These are phyloP conservation scores for Nakaseomyces glabratus DNA, from an alignment of 1,139 yeast species.

Conservation along the genomic window DNA sequence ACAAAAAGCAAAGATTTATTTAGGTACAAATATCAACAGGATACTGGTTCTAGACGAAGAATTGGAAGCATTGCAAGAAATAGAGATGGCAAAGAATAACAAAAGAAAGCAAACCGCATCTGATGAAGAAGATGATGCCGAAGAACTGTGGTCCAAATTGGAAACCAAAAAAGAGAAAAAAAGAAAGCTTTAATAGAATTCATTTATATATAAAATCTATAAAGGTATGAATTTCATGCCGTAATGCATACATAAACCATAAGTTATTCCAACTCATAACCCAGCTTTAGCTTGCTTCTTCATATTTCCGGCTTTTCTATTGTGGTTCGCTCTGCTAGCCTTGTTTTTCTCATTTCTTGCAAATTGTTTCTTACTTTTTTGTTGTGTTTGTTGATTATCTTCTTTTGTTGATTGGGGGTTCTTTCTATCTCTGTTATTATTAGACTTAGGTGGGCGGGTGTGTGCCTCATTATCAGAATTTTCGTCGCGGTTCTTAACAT, in stretches of 20 bases:
- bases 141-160: constrained; percentile 13
- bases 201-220: no score
- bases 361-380: constrained; percentile 30
- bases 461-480: constrained; percentile 5
- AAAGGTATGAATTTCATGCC: no score
- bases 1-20: constrained; percentile 58
- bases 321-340: constrained; percentile 52
- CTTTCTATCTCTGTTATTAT: constrained; percentile 15
- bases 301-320: constrained; percentile 52
- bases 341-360: constrained; percentile 49
- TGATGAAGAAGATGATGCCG: constrained; percentile 13
- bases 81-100: constrained; percentile 13
- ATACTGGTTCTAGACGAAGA: constrained; percentile 40
- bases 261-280: no score
- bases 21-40: constrained; percentile 64
- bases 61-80: constrained; percentile 19
- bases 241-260: no score
- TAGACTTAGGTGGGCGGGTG: neutral
- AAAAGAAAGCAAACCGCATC: constrained; percentile 12
- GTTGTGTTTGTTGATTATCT: constrained; percentile 8
- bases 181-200: neutral
- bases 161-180: constrained; percentile 8
- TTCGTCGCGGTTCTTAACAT: constrained; percentile 21
- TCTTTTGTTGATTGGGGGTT: constrained; percentile 9
- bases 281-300: constrained; percentile 39